A percentile compares a stretch with the other conserved stretches of the same genome.
These are phyloP conservation scores for Fonsecaea pedrosoi DNA, from an alignment of 2,329 filamentous ascomycete species.

Conservation along the genomic window DNA sequence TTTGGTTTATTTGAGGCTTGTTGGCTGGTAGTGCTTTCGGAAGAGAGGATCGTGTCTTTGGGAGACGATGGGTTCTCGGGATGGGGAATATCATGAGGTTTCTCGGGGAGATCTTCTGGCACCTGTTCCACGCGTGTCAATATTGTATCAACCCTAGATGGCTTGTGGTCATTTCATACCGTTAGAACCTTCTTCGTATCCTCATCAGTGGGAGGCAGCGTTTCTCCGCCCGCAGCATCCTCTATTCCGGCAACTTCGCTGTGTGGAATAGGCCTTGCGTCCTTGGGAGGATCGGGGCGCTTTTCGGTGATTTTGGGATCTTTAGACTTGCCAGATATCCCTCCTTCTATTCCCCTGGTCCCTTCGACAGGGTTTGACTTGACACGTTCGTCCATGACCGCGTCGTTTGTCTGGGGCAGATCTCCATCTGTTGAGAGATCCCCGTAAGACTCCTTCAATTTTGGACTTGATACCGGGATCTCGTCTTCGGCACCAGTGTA, in stretches of 20 bases:
- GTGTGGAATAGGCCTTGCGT: slow-evolving; percentile 79
- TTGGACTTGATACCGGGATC: slow-evolving; percentile 41
- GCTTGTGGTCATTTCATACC: slow-evolving; percentile 52
- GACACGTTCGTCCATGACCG: slow-evolving; percentile 91
- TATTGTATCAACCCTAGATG: not conserved
- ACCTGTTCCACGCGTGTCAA: slow-evolving; percentile 63
- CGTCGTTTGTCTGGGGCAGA: slow-evolving; percentile 68
- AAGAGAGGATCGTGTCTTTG: slow-evolving; percentile 69
- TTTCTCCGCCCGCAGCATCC: slow-evolving; percentile 47
- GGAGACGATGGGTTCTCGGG: slow-evolving; percentile 69
- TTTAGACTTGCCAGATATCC: slow-evolving; percentile 86
- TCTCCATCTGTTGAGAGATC: slow-evolving; percentile 43
- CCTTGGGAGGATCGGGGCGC: slow-evolving; percentile 82
- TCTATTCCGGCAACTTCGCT: slow-evolving; percentile 75
- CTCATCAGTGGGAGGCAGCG: slow-evolving; percentile 47
- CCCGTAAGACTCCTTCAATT: slow-evolving; percentile 47
- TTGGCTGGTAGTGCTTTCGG: slow-evolving; percentile 45
- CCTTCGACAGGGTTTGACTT: slow-evolving; percentile 78
- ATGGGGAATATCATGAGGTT: slow-evolving; percentile 74
- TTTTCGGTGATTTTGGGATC: slow-evolving; percentile 74
- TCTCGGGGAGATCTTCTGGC: slow-evolving; percentile 79
- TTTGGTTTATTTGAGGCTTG: slow-evolving; percentile 39
- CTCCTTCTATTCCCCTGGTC: slow-evolving; percentile 85
- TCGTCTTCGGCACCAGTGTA: slow-evolving; percentile 38
- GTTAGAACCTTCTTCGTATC: slow-evolving; percentile 59